Evolutionary conservation across 1,284 basidiomycete genomes (phyloP).

Genomic region (Leccinum angustisporum): DNA sequence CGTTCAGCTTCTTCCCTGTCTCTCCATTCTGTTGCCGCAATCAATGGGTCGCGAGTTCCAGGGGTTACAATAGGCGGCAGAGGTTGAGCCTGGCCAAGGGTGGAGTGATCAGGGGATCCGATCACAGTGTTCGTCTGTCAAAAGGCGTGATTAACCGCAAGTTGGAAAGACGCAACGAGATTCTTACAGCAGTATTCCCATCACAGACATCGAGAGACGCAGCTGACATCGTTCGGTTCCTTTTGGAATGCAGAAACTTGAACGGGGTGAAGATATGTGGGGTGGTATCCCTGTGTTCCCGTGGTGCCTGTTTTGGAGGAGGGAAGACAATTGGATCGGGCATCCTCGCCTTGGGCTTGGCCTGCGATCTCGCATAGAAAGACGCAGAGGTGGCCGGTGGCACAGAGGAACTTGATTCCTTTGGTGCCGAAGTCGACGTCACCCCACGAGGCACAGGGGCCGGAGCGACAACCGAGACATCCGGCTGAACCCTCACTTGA

Average conservation of each 20-base stretch:
- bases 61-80: constrained; percentile 56
- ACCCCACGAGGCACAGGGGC: constrained; percentile 16
- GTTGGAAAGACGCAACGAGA: neutral
- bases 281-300: constrained; percentile 41
- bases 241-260: constrained; percentile 52
- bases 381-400: constrained; percentile 6
- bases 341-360: constrained; percentile 27
- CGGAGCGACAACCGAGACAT: constrained; percentile 8
- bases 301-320: constrained; percentile 7
- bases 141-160: constrained; percentile 14
- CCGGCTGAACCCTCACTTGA: constrained; percentile 17
- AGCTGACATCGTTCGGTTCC: constrained; percentile 66
- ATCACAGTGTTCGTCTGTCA: constrained; percentile 64
- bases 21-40: constrained; percentile 68
- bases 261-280: constrained; percentile 60
- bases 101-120: constrained; percentile 71
- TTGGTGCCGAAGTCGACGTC: constrained; percentile 13
- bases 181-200: constrained; percentile 65
- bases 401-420: constrained; percentile 13
- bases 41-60: constrained; percentile 57
- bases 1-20: constrained; percentile 46
- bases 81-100: constrained; percentile 48
- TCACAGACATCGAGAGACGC: constrained; percentile 74
- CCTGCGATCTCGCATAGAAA: constrained; percentile 13
- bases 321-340: constrained; percentile 31